A percentile compares a stretch with the other conserved stretches of the same genome.
Evolutionary conservation across 352 stramenopile species (phyloP).

Genomic region (Globisporangium canariense): DNA sequence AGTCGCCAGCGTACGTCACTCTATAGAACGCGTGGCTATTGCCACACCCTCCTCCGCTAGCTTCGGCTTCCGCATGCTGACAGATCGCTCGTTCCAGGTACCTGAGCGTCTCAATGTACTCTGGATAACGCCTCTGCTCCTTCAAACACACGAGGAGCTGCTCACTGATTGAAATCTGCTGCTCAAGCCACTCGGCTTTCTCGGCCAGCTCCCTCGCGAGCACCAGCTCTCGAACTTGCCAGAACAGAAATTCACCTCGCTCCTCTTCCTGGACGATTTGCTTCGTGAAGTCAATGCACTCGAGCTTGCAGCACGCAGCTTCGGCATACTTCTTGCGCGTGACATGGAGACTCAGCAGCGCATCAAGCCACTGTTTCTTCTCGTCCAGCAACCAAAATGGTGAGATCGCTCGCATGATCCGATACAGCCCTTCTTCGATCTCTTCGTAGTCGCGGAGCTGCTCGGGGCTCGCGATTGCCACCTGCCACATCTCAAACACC

Average conservation of each 20-base stretch:
- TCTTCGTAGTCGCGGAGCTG: slow-evolving; percentile 41
- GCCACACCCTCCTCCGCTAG: not conserved
- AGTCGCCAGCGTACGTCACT: slow-evolving; percentile 48
- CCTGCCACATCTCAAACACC: slow-evolving; percentile 53
- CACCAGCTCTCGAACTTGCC: slow-evolving; percentile 40
- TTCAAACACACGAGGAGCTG: slow-evolving; percentile 37
- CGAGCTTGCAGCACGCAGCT: slow-evolving; percentile 54
- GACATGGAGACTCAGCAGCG: slow-evolving; percentile 51
- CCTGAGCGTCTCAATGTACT: slow-evolving; percentile 54
- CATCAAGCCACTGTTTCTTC: slow-evolving; percentile 61
- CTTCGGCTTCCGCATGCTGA: slow-evolving; percentile 28
- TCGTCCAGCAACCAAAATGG: slow-evolving; percentile 48
- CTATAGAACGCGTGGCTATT: slow-evolving; percentile 48
- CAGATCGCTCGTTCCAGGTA: slow-evolving; percentile 30
- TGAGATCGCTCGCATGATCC: slow-evolving; percentile 50
- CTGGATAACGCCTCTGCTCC: slow-evolving; percentile 25
- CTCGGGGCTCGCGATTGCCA: slow-evolving; percentile 24
- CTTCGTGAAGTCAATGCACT: slow-evolving; percentile 38
- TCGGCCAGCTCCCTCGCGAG: slow-evolving; percentile 36
- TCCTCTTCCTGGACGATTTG: slow-evolving; percentile 6
- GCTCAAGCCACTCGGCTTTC: slow-evolving; percentile 43
- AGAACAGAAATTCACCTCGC: slow-evolving; percentile 15
- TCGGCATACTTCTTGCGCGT: slow-evolving; percentile 42
- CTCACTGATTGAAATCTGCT: slow-evolving; percentile 59
- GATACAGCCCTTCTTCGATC: slow-evolving; percentile 61